A percentile compares a stretch with the other conserved stretches of the same genome.
Conservation (phyloP, 2,329 filamentous ascomycete genomes). For the Pseudophaeomoniella oleicola region DNA sequence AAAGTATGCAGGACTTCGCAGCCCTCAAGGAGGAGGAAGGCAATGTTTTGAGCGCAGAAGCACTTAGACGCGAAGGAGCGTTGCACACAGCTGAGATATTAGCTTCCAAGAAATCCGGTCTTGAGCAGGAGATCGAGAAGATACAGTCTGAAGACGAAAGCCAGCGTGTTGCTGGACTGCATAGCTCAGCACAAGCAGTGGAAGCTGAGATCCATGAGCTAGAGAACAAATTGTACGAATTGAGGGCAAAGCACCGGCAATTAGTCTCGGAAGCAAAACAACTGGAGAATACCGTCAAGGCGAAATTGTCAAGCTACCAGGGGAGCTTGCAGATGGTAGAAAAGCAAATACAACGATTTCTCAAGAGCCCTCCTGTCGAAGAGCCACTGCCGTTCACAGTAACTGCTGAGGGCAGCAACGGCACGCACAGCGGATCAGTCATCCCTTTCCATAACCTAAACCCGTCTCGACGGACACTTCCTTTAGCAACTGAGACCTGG, state of each 20-base stretch:
- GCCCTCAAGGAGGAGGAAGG: slow-evolving; percentile 42
- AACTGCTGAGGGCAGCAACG: neutral
- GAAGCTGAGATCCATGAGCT: slow-evolving; percentile 43
- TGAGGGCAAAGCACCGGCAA: slow-evolving; percentile 39
- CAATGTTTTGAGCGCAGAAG: slow-evolving; percentile 30
- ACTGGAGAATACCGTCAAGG: slow-evolving; percentile 41
- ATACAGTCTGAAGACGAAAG: slow-evolving; percentile 33
- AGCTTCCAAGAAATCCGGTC: slow-evolving; percentile 31
- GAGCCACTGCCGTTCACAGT: slow-evolving; percentile 19
- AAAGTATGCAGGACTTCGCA: slow-evolving; percentile 40
- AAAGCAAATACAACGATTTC: slow-evolving; percentile 37
- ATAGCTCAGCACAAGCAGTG: slow-evolving; percentile 34
- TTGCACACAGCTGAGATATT: slow-evolving; percentile 37
- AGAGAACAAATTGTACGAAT: slow-evolving; percentile 38
- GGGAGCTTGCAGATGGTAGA: slow-evolving; percentile 40
- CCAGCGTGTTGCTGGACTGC: slow-evolving; percentile 27
- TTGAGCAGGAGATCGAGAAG: slow-evolving; percentile 34
- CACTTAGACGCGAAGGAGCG: slow-evolving; percentile 29
- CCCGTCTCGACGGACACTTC: slow-evolving; percentile 42
- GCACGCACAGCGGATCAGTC: slow-evolving; percentile 13
- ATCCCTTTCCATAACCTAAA: slow-evolving; percentile 40
- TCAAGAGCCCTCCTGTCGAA: slow-evolving; percentile 29
- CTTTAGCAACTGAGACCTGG: slow-evolving; percentile 45
- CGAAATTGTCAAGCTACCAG: slow-evolving; percentile 44
- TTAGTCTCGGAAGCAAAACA: slow-evolving; percentile 37